phyloP scores from a whole-genome alignment of 306 rosid species.

The Gastrolobium villosum region DNA sequence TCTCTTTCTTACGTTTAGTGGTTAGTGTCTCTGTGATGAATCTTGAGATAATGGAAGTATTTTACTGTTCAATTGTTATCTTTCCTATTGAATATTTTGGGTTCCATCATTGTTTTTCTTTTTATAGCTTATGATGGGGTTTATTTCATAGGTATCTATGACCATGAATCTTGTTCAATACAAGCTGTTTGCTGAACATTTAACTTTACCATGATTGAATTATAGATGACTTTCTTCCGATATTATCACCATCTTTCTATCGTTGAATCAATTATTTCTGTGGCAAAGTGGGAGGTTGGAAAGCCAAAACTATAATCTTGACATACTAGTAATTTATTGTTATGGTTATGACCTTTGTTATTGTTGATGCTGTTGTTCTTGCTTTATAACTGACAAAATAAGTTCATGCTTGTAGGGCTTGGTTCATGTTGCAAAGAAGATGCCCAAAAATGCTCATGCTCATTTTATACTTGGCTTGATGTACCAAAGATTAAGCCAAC shows the following conservation, averaged over 20 bases:
- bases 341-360: neutral
- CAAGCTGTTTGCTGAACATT: neutral
- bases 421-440: slow-evolving; percentile 95
- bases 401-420: slow-evolving; percentile 75
- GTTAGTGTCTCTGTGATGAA: too few species aligned
- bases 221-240: slow-evolving; percentile 3
- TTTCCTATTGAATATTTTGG: too few species aligned
- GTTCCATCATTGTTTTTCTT: slow-evolving; percentile 16
- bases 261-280: neutral
- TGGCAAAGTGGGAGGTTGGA: slow-evolving; percentile 31
- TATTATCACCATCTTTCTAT: neutral
- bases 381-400: slow-evolving; percentile 24
- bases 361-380: neutral
- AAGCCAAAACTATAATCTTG: slow-evolving; percentile 20
- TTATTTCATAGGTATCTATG: slow-evolving; percentile 14
- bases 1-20: too few species aligned
- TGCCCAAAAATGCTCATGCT: slow-evolving; percentile 98
- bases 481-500: slow-evolving; percentile 96
- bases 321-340: slow-evolving; percentile 4
- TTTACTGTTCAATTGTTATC: too few species aligned
- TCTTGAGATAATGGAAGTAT: too few species aligned
- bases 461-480: slow-evolving; percentile 94
- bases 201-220: neutral
- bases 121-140: neutral
- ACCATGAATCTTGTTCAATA: slow-evolving; percentile 4